Base-by-base conservation (phyloP, 2,329 filamentous ascomycete species). In the Teratosphaeria pseudoeucalypti region DNA sequence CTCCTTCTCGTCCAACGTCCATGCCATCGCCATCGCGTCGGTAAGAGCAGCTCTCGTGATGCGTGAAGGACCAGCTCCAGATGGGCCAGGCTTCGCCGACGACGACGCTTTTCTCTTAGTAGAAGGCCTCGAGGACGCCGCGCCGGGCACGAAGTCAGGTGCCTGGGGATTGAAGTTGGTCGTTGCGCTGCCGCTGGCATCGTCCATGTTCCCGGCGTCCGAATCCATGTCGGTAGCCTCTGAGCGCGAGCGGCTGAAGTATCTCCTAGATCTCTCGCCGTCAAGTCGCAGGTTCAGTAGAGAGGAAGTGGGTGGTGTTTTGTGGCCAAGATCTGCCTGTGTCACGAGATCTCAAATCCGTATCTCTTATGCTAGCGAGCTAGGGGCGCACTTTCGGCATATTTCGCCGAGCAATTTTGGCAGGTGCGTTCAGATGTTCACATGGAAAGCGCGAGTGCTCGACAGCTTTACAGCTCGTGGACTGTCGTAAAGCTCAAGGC, bases 21-120 rank as follows among this genome's bases (percentile, higher is more conserved):
- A 10, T 49, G 29, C 29, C 29, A 5, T 6, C 29, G 29, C 29
- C 29, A 32, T 6, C 29, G 29, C 29, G 29, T n/a, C 19, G 19
- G n/a, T 10, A 23, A 19, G 11, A 49, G 43, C 43, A 19, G 9
- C 43, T 49, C 34, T 34, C 29, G 29, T 7, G 34, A 6, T 14
- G 14, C 34, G 9, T 37, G 54, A 26, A n/a, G 47, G 34, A n/a
- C 34, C 27, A 11, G 26, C 37, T 29, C n/a, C 34, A 12, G 26
- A 27, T 60, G 56, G 64, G 37, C 57, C 62, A 27, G 65, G 55
- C 49, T 60, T 58, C 52, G 61, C 62, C 19, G 61, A 64, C 0
- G 66, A 64, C 3, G 67, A 65, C 16, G 67, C 67, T 59, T 68
- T 68, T 59, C 67, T 66, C 66, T 69, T 69, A 62, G 64, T 69